These are phyloP conservation scores for Ambrosia artemisiifolia DNA, from an alignment of 129 eudicot species.

Conservation along the genomic window DNA sequence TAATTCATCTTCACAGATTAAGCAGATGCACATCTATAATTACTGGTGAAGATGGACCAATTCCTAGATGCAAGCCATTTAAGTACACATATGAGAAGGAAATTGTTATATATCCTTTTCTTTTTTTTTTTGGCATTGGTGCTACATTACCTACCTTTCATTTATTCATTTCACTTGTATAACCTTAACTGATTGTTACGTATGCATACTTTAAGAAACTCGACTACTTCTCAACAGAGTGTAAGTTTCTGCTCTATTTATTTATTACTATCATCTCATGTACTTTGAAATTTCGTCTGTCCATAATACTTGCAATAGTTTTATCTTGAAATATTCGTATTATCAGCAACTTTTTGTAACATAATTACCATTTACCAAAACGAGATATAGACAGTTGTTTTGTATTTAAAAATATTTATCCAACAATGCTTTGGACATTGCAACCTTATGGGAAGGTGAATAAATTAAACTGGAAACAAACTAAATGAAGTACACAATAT, in stretches of 20 bases:
- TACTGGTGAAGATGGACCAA: constrained; percentile 99
- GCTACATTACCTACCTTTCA: background rate
- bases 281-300: background rate
- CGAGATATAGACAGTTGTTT: background rate
- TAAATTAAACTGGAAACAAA: background rate
- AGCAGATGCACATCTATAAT: constrained; percentile 93
- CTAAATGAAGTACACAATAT: background rate
- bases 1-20: constrained; percentile 45
- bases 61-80: constrained; percentile 99
- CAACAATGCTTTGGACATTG: background rate
- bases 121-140: background rate
- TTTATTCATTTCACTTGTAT: constrained; percentile 11
- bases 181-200: constrained; percentile 75
- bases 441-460: background rate
- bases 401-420: background rate
- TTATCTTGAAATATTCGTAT: background rate
- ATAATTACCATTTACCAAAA: too few species aligned
- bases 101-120: constrained; percentile 93
- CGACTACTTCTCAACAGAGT: constrained; percentile 97
- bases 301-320: background rate
- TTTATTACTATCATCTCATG: constrained; percentile 8
- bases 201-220: constrained; percentile 93
- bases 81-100: constrained; percentile 97
- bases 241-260: constrained; percentile 42
- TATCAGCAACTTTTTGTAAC: background rate